Conservation (phyloP, 768 basidiomycete species). For the Auricularia sp. region DNA sequence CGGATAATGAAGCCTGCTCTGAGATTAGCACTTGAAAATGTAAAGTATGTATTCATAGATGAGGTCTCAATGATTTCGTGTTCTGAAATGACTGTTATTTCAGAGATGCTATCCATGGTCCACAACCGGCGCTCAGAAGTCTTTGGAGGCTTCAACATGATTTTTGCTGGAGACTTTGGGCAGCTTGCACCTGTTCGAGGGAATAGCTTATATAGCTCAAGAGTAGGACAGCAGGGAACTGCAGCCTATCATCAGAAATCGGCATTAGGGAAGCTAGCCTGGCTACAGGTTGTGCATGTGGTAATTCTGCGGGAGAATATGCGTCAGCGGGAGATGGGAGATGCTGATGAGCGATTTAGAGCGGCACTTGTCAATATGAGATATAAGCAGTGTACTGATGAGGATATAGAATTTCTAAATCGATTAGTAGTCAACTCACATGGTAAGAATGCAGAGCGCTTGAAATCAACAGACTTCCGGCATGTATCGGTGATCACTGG, state of each 20-base stretch:
- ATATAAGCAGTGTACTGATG: neutral
- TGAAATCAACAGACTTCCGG: no score
- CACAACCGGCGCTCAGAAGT: slow-evolving; percentile 11
- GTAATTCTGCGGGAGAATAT: neutral
- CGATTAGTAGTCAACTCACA: neutral
- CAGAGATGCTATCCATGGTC: slow-evolving; percentile 14
- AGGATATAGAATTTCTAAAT: neutral
- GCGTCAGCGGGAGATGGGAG: neutral
- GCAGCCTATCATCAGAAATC: neutral
- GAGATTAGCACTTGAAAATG: slow-evolving; percentile 16
- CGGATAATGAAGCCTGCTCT: slow-evolving; percentile 4
- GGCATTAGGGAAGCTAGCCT: neutral
- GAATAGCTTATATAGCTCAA: neutral
- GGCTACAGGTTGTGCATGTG: neutral
- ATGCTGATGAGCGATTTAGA: neutral
- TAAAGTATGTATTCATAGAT: slow-evolving; percentile 34
- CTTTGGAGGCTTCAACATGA: slow-evolving; percentile 33
- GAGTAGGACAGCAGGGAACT: neutral
- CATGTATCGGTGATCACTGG: neutral
- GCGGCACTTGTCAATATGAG: neutral
- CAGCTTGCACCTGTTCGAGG: slow-evolving; percentile 29
- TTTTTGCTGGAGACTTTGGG: slow-evolving; percentile 40
- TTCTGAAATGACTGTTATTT: slow-evolving; percentile 18
- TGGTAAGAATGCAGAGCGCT: neutral
- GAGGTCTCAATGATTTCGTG: slow-evolving; percentile 35